Conservation (phyloP, 495 filamentous ascomycete species). For the Cercophora scortea region DNA sequence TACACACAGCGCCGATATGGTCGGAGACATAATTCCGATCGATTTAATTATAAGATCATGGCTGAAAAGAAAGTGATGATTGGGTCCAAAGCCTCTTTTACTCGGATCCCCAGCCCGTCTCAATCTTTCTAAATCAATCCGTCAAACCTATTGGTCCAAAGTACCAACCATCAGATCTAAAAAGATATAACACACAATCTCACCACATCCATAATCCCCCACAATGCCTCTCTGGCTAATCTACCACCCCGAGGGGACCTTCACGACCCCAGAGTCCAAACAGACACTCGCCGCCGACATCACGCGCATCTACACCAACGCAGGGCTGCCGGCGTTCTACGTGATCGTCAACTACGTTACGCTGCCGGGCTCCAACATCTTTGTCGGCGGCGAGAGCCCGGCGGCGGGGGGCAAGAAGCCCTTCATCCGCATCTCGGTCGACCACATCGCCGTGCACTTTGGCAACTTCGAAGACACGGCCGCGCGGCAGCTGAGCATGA, state of each 20-base stretch:
- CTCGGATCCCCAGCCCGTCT: too few relatives aligned
- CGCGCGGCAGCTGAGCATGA: not conserved
- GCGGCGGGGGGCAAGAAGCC: constrained; percentile 11
- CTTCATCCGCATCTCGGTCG: constrained; percentile 24
- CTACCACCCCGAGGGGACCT: constrained; percentile 26
- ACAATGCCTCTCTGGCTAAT: constrained; percentile 31
- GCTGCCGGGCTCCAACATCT: constrained; percentile 15
- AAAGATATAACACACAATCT: too few relatives aligned
- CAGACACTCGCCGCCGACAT: constrained; percentile 16
- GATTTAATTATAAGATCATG: too few relatives aligned
- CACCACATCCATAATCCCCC: too few relatives aligned
- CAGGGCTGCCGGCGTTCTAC: constrained; percentile 31
- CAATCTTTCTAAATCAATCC: too few relatives aligned
- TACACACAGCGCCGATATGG: too few relatives aligned
- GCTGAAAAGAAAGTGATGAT: too few relatives aligned
- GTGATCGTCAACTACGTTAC: constrained; percentile 27
- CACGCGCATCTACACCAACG: constrained; percentile 23
- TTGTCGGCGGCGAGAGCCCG: constrained; percentile 18
- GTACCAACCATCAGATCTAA: too few relatives aligned
- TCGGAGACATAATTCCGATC: too few relatives aligned
- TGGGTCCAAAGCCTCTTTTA: too few relatives aligned
- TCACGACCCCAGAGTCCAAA: constrained; percentile 15
- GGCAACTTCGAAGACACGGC: constrained; percentile 3
- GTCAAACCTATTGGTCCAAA: too few relatives aligned
- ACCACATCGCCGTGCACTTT: constrained; percentile 24